Conservation (phyloP, 148 eudicot species). For the Hydrangea macrophylla region DNA sequence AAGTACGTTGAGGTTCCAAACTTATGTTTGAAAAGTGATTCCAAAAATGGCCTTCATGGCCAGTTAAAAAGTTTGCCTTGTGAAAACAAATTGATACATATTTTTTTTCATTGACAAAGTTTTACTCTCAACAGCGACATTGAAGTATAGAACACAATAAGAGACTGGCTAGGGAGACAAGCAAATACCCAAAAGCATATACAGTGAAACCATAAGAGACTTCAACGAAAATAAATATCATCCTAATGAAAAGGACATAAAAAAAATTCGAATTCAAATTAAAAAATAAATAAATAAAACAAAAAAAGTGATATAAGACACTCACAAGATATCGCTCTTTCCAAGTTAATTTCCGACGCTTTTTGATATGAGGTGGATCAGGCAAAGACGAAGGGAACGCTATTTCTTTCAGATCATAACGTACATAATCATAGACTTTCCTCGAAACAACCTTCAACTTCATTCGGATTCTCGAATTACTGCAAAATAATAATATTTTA, state of each 20-base stretch:
- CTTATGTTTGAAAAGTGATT: too few species aligned
- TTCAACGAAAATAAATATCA: not conserved
- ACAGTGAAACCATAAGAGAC: not conserved
- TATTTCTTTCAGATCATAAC: constrained; percentile 88
- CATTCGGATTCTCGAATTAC: constrained; percentile 33
- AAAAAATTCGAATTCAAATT: too few species aligned
- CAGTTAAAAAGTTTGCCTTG: too few species aligned
- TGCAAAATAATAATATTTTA: constrained; percentile 7
- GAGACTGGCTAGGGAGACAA: too few species aligned
- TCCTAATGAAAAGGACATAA: not conserved
- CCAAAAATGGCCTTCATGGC: too few species aligned
- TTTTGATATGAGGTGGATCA: constrained; percentile 76
- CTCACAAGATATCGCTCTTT: constrained; percentile 66
- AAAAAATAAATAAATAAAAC: too few species aligned
- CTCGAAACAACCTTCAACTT: constrained; percentile 62
- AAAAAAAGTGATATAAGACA: constrained; percentile 12
- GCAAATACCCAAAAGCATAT: not conserved
- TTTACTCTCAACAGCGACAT: too few species aligned
- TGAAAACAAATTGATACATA: too few species aligned
- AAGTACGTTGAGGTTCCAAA: too few species aligned
- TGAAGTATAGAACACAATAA: too few species aligned
- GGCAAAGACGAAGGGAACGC: constrained; percentile 94
- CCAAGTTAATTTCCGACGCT: constrained; percentile 70
- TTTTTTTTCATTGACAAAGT: too few species aligned
- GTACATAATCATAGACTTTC: constrained; percentile 66